phyloP scores from a whole-genome alignment of 2,329 filamentous ascomycete species.

The Neurospora sp. region DNA sequence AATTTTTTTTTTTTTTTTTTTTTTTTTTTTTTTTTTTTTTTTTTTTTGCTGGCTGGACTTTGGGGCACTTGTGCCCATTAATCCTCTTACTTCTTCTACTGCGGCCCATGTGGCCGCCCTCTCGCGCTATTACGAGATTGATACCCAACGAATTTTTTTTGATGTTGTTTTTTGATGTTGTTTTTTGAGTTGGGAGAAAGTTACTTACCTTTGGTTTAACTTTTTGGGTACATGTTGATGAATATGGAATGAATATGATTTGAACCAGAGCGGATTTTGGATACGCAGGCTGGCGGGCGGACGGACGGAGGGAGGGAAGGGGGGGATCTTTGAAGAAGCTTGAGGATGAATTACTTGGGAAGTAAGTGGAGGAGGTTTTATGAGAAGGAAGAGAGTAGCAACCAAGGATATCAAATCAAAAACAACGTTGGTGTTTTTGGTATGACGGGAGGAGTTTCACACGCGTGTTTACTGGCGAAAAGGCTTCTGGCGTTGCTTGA shows the following conservation, averaged over 20 bases:
- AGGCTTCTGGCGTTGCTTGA: background rate
- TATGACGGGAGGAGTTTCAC: background rate
- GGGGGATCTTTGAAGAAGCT: background rate
- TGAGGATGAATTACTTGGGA: background rate
- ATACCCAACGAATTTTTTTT: background rate
- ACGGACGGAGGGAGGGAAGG: background rate
- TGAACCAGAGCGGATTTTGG: background rate
- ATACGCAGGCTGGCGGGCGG: background rate
- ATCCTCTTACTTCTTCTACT: background rate
- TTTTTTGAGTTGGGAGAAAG: background rate
- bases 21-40: background rate
- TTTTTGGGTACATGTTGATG: background rate
- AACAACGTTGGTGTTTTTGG: background rate
- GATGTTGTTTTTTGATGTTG: background rate
- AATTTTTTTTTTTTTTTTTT: too few species aligned
- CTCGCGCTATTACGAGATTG: background rate
- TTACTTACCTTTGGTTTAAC: background rate
- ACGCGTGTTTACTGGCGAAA: background rate
- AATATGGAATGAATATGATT: background rate
- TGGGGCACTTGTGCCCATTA: background rate
- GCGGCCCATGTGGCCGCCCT: background rate
- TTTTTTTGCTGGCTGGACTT: background rate
- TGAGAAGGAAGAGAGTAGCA: background rate
- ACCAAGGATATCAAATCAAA: background rate
- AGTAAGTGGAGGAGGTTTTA: background rate